Conservation (phyloP, 352 stramenopile genomes). For the Saprolegnia diclina region DNA sequence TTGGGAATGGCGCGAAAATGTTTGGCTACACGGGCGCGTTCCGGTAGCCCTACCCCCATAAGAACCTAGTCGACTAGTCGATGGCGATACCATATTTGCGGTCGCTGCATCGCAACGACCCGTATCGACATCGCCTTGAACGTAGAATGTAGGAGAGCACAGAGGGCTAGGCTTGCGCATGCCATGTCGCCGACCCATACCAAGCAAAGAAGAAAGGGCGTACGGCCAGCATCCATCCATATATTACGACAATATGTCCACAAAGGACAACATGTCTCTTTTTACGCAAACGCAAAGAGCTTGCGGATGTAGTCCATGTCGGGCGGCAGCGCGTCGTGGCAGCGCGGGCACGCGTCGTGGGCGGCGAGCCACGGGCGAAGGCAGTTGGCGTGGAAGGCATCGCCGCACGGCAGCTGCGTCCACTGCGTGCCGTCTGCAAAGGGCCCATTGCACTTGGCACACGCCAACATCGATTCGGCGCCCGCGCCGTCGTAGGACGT, state of each 20-base stretch:
- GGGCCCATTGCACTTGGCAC: neutral
- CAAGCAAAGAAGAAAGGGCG: too few species aligned
- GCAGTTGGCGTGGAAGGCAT: neutral
- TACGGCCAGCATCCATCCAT: too few species aligned
- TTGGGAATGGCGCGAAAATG: conserved; percentile 8
- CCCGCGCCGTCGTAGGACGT: neutral
- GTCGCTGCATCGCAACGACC: too few species aligned
- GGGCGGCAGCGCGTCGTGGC: neutral
- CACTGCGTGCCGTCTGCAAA: neutral
- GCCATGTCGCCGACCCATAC: too few species aligned
- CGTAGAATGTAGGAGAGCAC: neutral
- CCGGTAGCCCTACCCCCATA: neutral
- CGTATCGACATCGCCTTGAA: neutral
- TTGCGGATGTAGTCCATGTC: conserved; percentile 15
- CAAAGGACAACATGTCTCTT: neutral
- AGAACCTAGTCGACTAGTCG: neutral
- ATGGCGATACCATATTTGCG: too few species aligned
- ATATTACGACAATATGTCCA: neutral
- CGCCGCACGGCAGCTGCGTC: neutral
- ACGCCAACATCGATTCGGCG: neutral
- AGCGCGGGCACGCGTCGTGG: neutral
- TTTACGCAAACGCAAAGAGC: neutral
- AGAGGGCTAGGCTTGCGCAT: too few species aligned
- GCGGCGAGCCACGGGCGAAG: neutral
- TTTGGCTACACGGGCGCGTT: conserved; percentile 12